Evolutionary conservation across 805 yeast genomes (phyloP).

Genomic region (Barnettozyma populi): DNA sequence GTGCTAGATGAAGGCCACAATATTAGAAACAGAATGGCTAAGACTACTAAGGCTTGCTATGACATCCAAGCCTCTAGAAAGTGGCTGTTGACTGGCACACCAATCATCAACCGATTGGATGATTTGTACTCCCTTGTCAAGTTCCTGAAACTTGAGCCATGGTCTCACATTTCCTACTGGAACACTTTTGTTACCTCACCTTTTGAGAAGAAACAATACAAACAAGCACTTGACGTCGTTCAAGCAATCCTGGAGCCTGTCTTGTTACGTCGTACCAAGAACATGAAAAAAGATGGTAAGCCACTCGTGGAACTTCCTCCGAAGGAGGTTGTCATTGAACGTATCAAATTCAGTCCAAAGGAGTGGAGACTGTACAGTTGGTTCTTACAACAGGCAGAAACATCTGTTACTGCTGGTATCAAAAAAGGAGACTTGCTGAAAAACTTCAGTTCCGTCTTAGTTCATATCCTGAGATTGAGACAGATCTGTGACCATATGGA

Average conservation of each 20-base stretch:
- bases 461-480: constrained; percentile 76
- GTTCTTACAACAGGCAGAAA: constrained; percentile 62
- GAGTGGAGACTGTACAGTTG: constrained; percentile 65
- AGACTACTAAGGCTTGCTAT: constrained; percentile 73
- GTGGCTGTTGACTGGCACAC: constrained; percentile 93
- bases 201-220: constrained; percentile 66
- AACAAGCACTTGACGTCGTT: constrained; percentile 76
- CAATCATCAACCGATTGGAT: constrained; percentile 82
- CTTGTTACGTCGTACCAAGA: constrained; percentile 77
- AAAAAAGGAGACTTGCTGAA: constrained; percentile 63
- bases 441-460: constrained; percentile 71
- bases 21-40: constrained; percentile 72
- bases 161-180: constrained; percentile 86
- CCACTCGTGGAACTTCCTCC: constrained; percentile 72
- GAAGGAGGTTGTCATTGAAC: constrained; percentile 66
- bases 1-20: constrained; percentile 89
- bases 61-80: constrained; percentile 58
- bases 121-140: constrained; percentile 76
- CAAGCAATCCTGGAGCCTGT: constrained; percentile 82
- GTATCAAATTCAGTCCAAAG: constrained; percentile 55
- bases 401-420: constrained; percentile 53
- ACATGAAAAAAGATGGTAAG: constrained; percentile 74
- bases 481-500: constrained; percentile 86
- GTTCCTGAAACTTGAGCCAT: constrained; percentile 78
- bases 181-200: constrained; percentile 78